Evolutionary conservation across 1,139 yeast species (phyloP).

Genomic region (Saccharomyces pastorianus): DNA sequence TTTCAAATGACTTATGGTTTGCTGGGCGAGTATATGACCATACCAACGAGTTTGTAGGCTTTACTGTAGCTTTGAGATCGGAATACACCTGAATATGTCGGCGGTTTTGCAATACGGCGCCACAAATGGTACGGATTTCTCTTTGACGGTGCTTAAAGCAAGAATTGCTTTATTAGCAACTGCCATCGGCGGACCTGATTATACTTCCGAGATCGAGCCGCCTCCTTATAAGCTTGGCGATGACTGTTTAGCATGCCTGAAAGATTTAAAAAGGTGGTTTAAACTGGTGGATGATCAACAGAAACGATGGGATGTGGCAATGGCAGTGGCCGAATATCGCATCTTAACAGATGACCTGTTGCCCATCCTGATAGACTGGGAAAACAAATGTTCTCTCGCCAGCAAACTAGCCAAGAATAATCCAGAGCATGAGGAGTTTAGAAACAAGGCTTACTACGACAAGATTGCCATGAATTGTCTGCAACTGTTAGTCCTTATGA

Average conservation of each 20-base stretch:
- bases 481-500: slow-evolving; percentile 73
- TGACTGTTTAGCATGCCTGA: slow-evolving; percentile 82
- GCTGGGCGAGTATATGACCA: neutral
- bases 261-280: slow-evolving; percentile 84
- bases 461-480: slow-evolving; percentile 62
- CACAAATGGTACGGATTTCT: slow-evolving; percentile 5
- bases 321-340: slow-evolving; percentile 78
- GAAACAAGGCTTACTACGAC: slow-evolving; percentile 37
- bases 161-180: slow-evolving; percentile 31
- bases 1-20: neutral
- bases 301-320: slow-evolving; percentile 68
- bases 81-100: neutral
- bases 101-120: neutral
- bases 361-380: slow-evolving; percentile 74
- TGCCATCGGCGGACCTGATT: slow-evolving; percentile 33
- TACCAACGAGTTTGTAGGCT: neutral
- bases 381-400: slow-evolving; percentile 33
- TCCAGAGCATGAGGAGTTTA: slow-evolving; percentile 22
- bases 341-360: slow-evolving; percentile 65
- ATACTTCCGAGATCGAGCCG: slow-evolving; percentile 35
- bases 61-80: neutral
- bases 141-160: slow-evolving; percentile 22
- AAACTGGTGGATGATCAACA: slow-evolving; percentile 70
- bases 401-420: slow-evolving; percentile 31
- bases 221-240: slow-evolving; percentile 75